Conservation (phyloP, 116 monocot genomes). For the Dioscorea cayenensis region DNA sequence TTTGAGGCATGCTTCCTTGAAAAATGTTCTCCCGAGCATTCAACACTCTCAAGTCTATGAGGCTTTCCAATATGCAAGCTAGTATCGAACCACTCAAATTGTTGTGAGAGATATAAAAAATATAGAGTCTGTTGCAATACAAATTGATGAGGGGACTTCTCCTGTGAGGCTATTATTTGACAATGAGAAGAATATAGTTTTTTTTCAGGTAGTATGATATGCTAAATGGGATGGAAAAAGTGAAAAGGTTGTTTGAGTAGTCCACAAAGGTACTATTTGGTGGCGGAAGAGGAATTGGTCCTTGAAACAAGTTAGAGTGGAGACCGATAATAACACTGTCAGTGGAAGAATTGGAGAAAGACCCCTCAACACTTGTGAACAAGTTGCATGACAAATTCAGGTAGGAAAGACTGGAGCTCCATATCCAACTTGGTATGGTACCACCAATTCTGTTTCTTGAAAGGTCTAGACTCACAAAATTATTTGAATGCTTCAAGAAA, state of each 20-base stretch:
- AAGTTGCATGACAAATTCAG: slow-evolving; percentile 55
- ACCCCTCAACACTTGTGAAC: slow-evolving; percentile 35
- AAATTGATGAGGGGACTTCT: slow-evolving; percentile 37
- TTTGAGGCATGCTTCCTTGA: no score
- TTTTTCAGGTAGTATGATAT: slow-evolving; percentile 26
- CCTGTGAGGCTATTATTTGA: slow-evolving; percentile 41
- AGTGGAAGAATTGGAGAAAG: no score
- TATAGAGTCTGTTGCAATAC: slow-evolving; percentile 30
- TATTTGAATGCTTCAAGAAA: background rate
- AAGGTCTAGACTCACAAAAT: slow-evolving; percentile 31
- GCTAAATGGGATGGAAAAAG: slow-evolving; percentile 30
- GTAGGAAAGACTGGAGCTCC: slow-evolving; percentile 16
- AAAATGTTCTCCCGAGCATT: slow-evolving; percentile 9
- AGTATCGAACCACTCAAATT: no score
- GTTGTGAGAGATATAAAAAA: slow-evolving; percentile 49
- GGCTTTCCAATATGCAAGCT: slow-evolving; percentile 28
- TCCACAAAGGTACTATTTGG: slow-evolving; percentile 34
- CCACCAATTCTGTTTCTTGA: slow-evolving; percentile 53
- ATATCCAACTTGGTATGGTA: slow-evolving; percentile 54
- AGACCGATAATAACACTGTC: slow-evolving; percentile 23
- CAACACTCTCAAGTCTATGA: slow-evolving; percentile 21
- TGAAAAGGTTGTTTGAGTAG: slow-evolving; percentile 65
- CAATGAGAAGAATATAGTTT: slow-evolving; percentile 53
- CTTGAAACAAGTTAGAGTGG: slow-evolving; percentile 47
- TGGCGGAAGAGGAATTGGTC: slow-evolving; percentile 47